Evolutionary conservation across 2,329 filamentous ascomycete species (phyloP).

Genomic region (Alternaria gaisen): DNA sequence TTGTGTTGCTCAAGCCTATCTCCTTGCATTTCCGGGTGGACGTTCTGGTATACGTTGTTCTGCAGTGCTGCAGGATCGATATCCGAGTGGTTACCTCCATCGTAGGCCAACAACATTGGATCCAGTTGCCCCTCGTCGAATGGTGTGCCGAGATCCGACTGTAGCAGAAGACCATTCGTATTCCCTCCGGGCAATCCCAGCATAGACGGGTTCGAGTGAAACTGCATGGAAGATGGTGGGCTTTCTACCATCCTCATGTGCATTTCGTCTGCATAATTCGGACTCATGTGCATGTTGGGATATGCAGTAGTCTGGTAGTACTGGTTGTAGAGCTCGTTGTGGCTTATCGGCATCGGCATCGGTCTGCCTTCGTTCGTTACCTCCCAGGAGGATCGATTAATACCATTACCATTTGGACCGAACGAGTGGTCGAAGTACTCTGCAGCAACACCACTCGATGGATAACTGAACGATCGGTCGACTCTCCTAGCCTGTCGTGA

Average conservation of each 20-base stretch:
- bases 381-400: conserved; percentile 61
- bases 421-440: conserved; percentile 42
- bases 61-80: conserved; percentile 31
- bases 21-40: conserved; percentile 45
- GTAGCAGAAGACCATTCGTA: conserved; percentile 47
- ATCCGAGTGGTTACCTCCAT: conserved; percentile 34
- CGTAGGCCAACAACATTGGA: conserved; percentile 53
- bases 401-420: conserved; percentile 41
- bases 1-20: conserved; percentile 40
- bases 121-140: conserved; percentile 51
- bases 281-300: conserved; percentile 45
- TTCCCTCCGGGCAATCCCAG: conserved; percentile 53
- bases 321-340: conserved; percentile 56
- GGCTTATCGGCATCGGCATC: conserved; percentile 57
- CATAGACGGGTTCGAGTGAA: conserved; percentile 43
- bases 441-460: conserved; percentile 30
- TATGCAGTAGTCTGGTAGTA: conserved; percentile 63
- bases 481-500: conserved; percentile 34
- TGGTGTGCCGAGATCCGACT: conserved; percentile 39
- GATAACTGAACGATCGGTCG: conserved; percentile 38
- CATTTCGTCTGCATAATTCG: conserved; percentile 47
- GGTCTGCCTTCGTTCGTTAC: conserved; percentile 61
- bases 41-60: conserved; percentile 38
- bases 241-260: conserved; percentile 54
- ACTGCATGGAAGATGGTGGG: conserved; percentile 38